These are phyloP conservation scores for Venturiaceae sp. DNA, from an alignment of 2,329 filamentous ascomycete species.

Conservation along the genomic window DNA sequence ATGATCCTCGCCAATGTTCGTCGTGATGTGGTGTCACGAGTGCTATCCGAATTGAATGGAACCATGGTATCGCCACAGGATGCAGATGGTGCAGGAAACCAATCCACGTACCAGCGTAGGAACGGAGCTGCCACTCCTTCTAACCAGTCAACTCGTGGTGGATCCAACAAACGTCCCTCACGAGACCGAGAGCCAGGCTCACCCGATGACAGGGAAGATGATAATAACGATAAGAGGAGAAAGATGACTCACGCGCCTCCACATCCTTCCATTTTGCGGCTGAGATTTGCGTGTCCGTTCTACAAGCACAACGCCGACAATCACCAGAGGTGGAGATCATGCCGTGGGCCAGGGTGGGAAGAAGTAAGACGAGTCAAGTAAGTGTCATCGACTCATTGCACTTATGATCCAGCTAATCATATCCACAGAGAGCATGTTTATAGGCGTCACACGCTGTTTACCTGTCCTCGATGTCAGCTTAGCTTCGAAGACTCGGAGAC, in stretches of 20 bases:
- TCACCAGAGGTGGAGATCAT: constrained; percentile 7
- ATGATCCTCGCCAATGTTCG: constrained; percentile 3
- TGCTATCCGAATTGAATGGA: constrained; percentile 1
- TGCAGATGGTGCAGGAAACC: neutral
- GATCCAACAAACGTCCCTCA: neutral
- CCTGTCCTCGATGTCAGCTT: neutral
- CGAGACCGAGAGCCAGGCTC: neutral
- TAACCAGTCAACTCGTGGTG: neutral
- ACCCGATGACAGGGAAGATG: constrained; percentile 4
- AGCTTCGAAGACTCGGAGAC: constrained; percentile 1
- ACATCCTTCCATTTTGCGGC: constrained; percentile 2
- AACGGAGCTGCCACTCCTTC: neutral
- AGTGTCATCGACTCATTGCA: neutral
- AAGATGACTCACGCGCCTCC: neutral
- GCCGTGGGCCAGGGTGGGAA: constrained; percentile 6
- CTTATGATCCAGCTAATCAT: neutral
- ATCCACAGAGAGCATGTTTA: constrained; percentile 4
- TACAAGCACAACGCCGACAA: constrained; percentile 6
- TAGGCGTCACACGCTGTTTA: constrained; percentile 1
- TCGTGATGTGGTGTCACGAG: constrained; percentile 2
- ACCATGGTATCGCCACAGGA: neutral
- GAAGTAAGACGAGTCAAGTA: constrained; percentile 6
- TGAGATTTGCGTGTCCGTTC: constrained; percentile 6
- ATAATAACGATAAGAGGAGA: constrained; percentile 2
- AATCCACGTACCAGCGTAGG: neutral